Base-by-base conservation (phyloP, 2,329 filamentous ascomycete species). In the Xylaria polymorpha region DNA sequence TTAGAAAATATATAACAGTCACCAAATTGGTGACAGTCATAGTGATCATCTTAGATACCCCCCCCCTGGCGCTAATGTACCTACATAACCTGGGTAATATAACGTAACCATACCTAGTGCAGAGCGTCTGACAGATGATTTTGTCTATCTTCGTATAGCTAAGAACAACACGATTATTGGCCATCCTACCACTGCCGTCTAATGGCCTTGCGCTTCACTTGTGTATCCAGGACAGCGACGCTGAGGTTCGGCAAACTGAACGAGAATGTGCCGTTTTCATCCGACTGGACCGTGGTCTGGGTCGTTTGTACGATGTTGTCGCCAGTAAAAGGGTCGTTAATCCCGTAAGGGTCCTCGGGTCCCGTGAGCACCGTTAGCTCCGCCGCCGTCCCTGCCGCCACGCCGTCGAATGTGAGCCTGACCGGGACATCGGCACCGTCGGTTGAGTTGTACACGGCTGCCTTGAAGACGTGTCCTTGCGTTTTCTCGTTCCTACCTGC, bases 211-310 rank as follows among this genome's bases (percentile, higher is more conserved):
- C 51, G 60, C 43, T 53, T 61, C 10, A 37, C 59, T 60, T 64
- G 74, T 0, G 82, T 84, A 61, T 88, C 85, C 61, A 90, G 74
- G 2, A 90, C 83, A 15, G 86, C 86, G 58, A 90, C 83, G 71
- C 86, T 88, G 66, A 88, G 77, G 71, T 86, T 80, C 0, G 87
- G 87, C 74, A 90, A 68, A 32, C 75, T 80, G 72, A 89, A 89
- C 51, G 77, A 77, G 72, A 89, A 88, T 1, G 73, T 76, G 1
- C 87, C 87, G 32, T 82, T 79, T 3, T 76, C 73, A 18, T 80
- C 82, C 2, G 84, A 85, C 72, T 75, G 79, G 22, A 87, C 68
- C 0, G 76, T 77, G 0, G 74, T 76, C 12, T 76, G 81, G 1
- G 77, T 79, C 22, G 79, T 83, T 61, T 84, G 77, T 0, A 89